A percentile compares a stretch with the other conserved stretches of the same genome.
Evolutionary conservation across 805 yeast species (phyloP).

Genomic region (Scheffersomyces lignosus): DNA sequence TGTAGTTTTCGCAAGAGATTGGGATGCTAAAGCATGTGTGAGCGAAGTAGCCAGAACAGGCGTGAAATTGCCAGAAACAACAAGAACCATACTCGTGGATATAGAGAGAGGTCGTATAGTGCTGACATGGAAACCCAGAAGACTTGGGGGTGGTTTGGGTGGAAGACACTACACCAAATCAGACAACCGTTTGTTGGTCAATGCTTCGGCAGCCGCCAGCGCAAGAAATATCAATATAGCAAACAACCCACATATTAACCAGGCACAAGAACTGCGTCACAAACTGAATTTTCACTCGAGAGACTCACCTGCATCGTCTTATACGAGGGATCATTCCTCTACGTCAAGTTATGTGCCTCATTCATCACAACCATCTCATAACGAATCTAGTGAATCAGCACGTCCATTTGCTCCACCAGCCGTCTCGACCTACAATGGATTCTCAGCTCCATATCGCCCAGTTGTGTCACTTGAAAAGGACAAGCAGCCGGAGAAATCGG

Average conservation of each 20-base stretch:
- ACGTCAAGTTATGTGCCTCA: neutral
- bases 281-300: too few relatives aligned
- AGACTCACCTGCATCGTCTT: too few relatives aligned
- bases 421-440: neutral
- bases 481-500: constrained; percentile 10
- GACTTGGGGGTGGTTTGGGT: constrained; percentile 93
- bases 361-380: neutral
- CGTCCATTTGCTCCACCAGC: neutral
- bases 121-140: constrained; percentile 67
- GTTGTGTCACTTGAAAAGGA: too few relatives aligned
- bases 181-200: constrained; percentile 16
- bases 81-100: constrained; percentile 64
- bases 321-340: too few relatives aligned
- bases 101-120: constrained; percentile 67
- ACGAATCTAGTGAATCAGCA: too few relatives aligned
- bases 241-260: neutral
- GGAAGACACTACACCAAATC: constrained; percentile 65
- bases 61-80: constrained; percentile 22
- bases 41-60: constrained; percentile 53
- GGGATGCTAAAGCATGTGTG: constrained; percentile 62
- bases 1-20: constrained; percentile 61
- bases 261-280: too few relatives aligned
- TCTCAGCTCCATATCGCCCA: too few relatives aligned
- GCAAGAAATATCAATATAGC: constrained; percentile 14
- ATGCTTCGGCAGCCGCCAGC: constrained; percentile 39